Evolutionary conservation across 2,329 filamentous ascomycete species (phyloP).

Genomic region (Curvularia lunata): DNA sequence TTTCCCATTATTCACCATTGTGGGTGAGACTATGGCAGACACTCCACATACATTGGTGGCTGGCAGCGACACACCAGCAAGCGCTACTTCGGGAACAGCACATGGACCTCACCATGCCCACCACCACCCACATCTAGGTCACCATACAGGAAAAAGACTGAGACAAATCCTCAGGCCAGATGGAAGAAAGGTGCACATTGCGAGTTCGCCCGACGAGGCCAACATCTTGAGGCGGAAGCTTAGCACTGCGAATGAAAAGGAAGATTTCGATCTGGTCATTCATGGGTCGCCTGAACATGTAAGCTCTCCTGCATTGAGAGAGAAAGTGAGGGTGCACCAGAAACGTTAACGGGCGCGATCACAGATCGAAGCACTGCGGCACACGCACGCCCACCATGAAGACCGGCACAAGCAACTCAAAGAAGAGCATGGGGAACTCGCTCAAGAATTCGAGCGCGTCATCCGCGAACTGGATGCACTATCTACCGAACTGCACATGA

Average conservation of each 20-base stretch:
- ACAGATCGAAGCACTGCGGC: constrained; percentile 55
- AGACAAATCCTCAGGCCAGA: constrained; percentile 63
- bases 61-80: constrained; percentile 10
- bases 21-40: constrained; percentile 10
- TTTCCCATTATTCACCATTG: not conserved
- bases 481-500: constrained; percentile 60
- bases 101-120: constrained; percentile 6
- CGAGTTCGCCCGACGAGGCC: constrained; percentile 62
- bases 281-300: constrained; percentile 61
- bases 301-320: constrained; percentile 5
- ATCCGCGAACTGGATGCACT: constrained; percentile 61
- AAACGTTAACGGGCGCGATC: not conserved
- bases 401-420: constrained; percentile 55
- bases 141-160: constrained; percentile 51
- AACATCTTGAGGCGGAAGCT: constrained; percentile 57
- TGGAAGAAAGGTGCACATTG: constrained; percentile 64
- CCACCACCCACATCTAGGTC: constrained; percentile 31
- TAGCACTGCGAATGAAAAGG: constrained; percentile 39
- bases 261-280: constrained; percentile 64
- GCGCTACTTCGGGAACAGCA: not conserved
- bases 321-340: not conserved
- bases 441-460: constrained; percentile 64
- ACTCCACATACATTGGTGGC: constrained; percentile 12
- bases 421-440: constrained; percentile 58
- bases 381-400: constrained; percentile 62